These are phyloP conservation scores for Backusella liffmaniae DNA, from an alignment of 192 early-diverging fungal species.

Conservation along the genomic window DNA sequence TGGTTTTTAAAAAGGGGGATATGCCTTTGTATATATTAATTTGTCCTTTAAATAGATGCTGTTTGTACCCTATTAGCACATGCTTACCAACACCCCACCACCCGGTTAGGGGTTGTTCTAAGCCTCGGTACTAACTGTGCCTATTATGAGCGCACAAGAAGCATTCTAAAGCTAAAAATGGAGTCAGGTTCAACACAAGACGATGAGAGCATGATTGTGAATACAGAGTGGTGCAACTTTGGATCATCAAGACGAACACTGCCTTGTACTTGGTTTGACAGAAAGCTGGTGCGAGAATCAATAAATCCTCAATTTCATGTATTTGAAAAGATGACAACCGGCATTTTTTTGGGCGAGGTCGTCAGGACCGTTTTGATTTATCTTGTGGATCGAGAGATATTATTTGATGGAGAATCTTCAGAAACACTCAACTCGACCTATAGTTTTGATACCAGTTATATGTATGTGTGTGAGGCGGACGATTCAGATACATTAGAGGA, in stretches of 20 bases:
- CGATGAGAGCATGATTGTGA: constrained; percentile 76
- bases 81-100: constrained; percentile 76
- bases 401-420: constrained; percentile 72
- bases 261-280: constrained; percentile 83
- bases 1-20: neutral
- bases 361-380: constrained; percentile 73
- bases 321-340: constrained; percentile 95
- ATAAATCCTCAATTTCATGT: constrained; percentile 76
- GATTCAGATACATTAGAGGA: constrained; percentile 57
- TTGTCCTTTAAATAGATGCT: constrained; percentile 72
- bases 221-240: constrained; percentile 94
- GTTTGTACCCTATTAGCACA: constrained; percentile 88
- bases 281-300: constrained; percentile 77
- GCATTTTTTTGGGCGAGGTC: constrained; percentile 89
- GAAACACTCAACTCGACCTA: constrained; percentile 58
- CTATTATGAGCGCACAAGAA: constrained; percentile 56
- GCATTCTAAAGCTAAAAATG: constrained; percentile 39
- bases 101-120: constrained; percentile 81
- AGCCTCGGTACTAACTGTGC: constrained; percentile 91
- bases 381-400: constrained; percentile 72
- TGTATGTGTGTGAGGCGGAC: constrained; percentile 73
- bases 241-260: constrained; percentile 68
- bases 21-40: too few species aligned
- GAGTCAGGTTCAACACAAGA: constrained; percentile 1
- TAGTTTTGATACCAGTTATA: constrained; percentile 74